Evolutionary conservation across 108 stramenopile species (phyloP).

Genomic region (Epipyxis sp.): DNA sequence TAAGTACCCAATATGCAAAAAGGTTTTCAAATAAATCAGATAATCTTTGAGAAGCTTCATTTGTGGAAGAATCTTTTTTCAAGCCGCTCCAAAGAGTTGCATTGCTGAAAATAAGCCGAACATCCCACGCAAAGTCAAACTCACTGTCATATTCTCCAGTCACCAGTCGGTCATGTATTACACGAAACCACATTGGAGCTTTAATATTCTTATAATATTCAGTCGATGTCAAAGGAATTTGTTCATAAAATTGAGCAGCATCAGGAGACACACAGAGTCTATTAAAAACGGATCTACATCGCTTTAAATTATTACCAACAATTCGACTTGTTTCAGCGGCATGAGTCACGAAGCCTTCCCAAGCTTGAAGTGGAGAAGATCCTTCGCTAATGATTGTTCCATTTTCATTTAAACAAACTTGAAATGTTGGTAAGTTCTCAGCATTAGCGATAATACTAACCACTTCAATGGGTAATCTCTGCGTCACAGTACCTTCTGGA

Average conservation of each 20-base stretch:
- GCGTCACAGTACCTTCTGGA: not conserved
- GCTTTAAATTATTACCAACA: slow-evolving; percentile 16
- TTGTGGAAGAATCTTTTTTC: not conserved
- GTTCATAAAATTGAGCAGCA: slow-evolving; percentile 1
- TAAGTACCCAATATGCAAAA: slow-evolving; percentile 9
- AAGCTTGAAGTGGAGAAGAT: not conserved
- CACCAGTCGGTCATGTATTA: not conserved
- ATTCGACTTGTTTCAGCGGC: not conserved
- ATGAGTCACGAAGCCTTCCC: not conserved
- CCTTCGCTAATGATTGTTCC: not conserved
- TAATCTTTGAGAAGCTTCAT: not conserved
- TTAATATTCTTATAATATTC: slow-evolving; percentile 12
- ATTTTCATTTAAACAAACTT: not conserved
- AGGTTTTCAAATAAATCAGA: slow-evolving; percentile 8
- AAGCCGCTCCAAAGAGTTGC: not conserved
- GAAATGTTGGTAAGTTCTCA: not conserved
- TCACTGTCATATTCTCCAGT: slow-evolving; percentile 17
- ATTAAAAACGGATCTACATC: slow-evolving; percentile 22
- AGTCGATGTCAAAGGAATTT: not conserved
- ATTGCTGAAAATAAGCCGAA: slow-evolving; percentile 25
- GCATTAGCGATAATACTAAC: not conserved
- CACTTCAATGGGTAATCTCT: not conserved
- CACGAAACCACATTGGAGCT: slow-evolving; percentile 28
- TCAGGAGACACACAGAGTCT: slow-evolving; percentile 1
- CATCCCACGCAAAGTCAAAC: slow-evolving; percentile 30